Percentiles rank a stretch among this genome's conserved stretches.
These are phyloP conservation scores for Aspergillus ibericus DNA, from an alignment of 2,329 filamentous ascomycete genomes.

Conservation along the genomic window DNA sequence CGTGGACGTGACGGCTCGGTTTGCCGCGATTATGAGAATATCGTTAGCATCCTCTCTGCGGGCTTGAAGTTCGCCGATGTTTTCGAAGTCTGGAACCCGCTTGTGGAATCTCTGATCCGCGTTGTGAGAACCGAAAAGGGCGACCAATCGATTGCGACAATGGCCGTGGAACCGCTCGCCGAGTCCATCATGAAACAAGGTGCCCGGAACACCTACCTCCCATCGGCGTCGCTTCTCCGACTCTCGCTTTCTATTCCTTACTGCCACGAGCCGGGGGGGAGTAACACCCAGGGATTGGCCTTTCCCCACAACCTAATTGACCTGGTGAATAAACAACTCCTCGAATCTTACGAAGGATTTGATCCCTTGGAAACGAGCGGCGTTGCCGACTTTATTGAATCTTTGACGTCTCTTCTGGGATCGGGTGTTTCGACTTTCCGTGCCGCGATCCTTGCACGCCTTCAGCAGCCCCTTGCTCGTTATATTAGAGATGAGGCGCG, in stretches of 20 bases:
- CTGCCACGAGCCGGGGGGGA: constrained; percentile 12
- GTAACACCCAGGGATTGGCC: neutral
- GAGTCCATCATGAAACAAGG: constrained; percentile 48
- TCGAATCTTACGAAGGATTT: constrained; percentile 54
- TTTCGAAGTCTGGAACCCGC: constrained; percentile 43
- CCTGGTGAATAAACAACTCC: constrained; percentile 56
- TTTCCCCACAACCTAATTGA: constrained; percentile 61
- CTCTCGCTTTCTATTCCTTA: constrained; percentile 39
- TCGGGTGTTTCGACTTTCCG: constrained; percentile 54
- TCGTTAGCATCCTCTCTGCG: constrained; percentile 66
- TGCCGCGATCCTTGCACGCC: constrained; percentile 55
- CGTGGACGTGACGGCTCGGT: constrained; percentile 54
- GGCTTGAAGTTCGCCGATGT: constrained; percentile 46
- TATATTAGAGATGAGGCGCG: constrained; percentile 37
- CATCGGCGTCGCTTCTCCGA: constrained; percentile 32
- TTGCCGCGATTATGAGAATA: constrained; percentile 66
- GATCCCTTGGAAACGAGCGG: constrained; percentile 41
- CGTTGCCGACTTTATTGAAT: constrained; percentile 53
- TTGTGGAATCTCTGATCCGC: constrained; percentile 59
- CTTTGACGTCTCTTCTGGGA: constrained; percentile 55
- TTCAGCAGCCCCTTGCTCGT: constrained; percentile 51
- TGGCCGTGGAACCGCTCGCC: constrained; percentile 70
- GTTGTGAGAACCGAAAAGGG: constrained; percentile 65
- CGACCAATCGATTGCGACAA: constrained; percentile 64
- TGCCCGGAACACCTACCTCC: constrained; percentile 34